phyloP scores from a whole-genome alignment of 2,329 filamentous ascomycete species.

The Fusarium sp. region DNA sequence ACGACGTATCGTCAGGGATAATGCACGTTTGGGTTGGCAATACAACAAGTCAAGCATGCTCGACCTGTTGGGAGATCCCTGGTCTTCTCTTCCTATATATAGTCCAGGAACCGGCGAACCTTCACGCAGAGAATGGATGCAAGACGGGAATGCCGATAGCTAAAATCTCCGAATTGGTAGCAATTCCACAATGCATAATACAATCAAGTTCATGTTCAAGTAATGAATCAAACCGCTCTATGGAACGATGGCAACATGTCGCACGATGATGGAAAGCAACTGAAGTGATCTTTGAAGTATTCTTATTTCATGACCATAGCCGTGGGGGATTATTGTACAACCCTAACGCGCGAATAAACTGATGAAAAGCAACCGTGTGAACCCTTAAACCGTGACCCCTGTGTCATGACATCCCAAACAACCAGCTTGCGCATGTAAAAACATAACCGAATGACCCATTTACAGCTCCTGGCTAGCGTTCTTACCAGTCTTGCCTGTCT shows the following conservation, averaged over 20 bases:
- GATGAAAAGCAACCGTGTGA: constrained; percentile 69
- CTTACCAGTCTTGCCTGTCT: constrained; percentile 96
- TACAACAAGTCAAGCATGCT: too few relatives aligned
- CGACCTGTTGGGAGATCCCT: too few relatives aligned
- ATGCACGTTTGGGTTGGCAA: not conserved
- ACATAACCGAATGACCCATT: constrained; percentile 62
- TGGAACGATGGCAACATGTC: too few relatives aligned
- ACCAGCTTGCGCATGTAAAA: constrained; percentile 69
- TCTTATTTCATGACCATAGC: constrained; percentile 75
- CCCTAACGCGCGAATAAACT: constrained; percentile 67
- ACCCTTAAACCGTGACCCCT: constrained; percentile 82
- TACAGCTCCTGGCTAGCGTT: constrained; percentile 95
- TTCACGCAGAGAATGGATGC: too few relatives aligned
- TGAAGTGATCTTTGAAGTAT: constrained; percentile 58
- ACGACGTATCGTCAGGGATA: not conserved
- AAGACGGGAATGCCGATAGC: too few relatives aligned
- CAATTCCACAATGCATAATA: too few relatives aligned
- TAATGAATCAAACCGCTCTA: too few relatives aligned
- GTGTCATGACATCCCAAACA: constrained; percentile 85
- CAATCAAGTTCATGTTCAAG: too few relatives aligned
- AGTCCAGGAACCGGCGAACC: too few relatives aligned
- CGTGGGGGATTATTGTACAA: constrained; percentile 80
- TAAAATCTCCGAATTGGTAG: too few relatives aligned
- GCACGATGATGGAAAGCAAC: too few relatives aligned
- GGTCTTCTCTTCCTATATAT: too few relatives aligned